Conservation (phyloP, 2,329 filamentous ascomycete genomes). For the Colletotrichum australisinense region DNA sequence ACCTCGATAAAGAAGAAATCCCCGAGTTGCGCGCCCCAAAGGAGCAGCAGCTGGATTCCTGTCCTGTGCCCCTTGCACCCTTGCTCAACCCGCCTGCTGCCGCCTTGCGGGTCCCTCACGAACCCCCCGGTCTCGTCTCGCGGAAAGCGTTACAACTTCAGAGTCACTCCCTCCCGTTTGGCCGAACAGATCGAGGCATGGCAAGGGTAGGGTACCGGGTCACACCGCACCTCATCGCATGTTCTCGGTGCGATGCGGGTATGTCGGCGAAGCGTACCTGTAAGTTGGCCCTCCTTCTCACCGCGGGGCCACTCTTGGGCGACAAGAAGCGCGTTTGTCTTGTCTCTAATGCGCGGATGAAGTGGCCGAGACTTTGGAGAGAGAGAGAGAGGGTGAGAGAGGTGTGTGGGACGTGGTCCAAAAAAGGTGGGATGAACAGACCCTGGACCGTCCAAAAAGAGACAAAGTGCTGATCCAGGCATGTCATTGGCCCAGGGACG, state of each 20-base stretch:
- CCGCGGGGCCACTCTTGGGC: background rate
- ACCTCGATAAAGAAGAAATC: background rate
- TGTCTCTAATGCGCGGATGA: constrained; percentile 6
- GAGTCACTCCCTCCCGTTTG: background rate
- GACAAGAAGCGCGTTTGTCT: background rate
- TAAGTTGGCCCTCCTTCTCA: background rate
- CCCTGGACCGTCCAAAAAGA: constrained; percentile 6
- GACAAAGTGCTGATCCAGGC: constrained; percentile 16
- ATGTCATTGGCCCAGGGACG: constrained; percentile 31
- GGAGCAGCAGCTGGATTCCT: constrained; percentile 22
- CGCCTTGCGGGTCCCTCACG: constrained; percentile 17
- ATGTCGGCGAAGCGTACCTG: background rate
- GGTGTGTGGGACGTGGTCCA: background rate
- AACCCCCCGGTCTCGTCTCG: background rate
- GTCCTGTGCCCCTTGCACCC: constrained; percentile 1
- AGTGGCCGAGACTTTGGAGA: background rate
- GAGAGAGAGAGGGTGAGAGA: no score
- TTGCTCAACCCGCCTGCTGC: constrained; percentile 12
- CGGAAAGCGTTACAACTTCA: background rate
- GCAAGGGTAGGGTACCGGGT: background rate
- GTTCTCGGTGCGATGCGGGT: background rate
- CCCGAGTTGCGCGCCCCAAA: constrained; percentile 23
- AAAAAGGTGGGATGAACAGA: constrained; percentile 26
- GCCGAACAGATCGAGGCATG: background rate
- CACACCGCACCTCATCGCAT: background rate